Evolutionary conservation across 495 filamentous ascomycete species (phyloP), one percentile per base, ranked within the genome.

Genomic region (Apiosordaria backusii): DNA sequence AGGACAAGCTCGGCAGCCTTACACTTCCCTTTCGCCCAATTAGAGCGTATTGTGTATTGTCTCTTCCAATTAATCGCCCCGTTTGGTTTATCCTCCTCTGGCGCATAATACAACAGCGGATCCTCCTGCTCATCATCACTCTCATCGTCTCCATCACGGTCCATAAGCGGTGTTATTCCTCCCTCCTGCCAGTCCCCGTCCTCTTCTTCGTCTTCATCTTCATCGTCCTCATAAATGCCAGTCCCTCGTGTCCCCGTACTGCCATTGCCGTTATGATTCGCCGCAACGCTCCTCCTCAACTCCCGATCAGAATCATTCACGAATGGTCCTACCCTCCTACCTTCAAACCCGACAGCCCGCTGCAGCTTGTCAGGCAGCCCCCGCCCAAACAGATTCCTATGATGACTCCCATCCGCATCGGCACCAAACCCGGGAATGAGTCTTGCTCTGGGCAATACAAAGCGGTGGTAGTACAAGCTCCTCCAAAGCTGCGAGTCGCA

Each of bases 401-500:
- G 10, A 45, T 45, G 9, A 13, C 16, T 18, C 35, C 35, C 35
- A 45, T 13, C 35, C 35, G 16, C 2, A 13, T 45, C 9, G 10
- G 35, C 9, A 15, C 35, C 35, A 45, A 87, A 78, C 40, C 87
- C 89, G 7, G 91, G 90, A 61, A 97, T 86, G 55, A 90, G 86
- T 64, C 87, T 85, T 50, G 90, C 90, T 73, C 92, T 85, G 59
- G 93, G 94, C 60, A 89, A 85, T 10, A 99, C 93, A 78, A 97
- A 99, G 67, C 89, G 87, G 35, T 87, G 83, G 79, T 97, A 97
- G 79, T 96, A 99, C 35, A 90, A 82, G 9, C 84, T 83, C 78
- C 94, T 97, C 95, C 95, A 99, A 59, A 99, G 79, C 74, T 97
- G 92, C 13, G 89, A 89, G 77, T 99, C 95, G 66, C 83, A 83